A percentile compares a stretch with the other conserved stretches of the same genome.
Evolutionary conservation across 192 early-diverging fungal species (phyloP).

Genomic region (Coemansia sp.): DNA sequence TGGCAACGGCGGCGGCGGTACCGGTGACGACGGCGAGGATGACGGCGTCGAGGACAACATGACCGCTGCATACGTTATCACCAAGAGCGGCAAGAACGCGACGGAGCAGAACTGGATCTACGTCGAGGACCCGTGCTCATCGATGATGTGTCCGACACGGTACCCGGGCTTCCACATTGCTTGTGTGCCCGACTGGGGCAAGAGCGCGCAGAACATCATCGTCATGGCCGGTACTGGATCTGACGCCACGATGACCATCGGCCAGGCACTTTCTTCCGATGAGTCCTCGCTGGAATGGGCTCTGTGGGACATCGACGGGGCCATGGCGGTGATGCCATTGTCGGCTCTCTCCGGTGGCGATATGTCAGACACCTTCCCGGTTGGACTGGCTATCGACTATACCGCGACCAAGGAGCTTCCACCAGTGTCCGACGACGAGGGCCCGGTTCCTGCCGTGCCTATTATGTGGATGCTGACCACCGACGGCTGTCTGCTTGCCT

Average conservation of each 20-base stretch:
- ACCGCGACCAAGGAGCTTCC: conserved; percentile 59
- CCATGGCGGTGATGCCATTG: conserved; percentile 60
- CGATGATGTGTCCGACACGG: conserved; percentile 55
- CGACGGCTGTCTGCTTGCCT: conserved; percentile 64
- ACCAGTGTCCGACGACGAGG: conserved; percentile 58
- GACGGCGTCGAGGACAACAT: conserved; percentile 40
- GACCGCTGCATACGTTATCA: conserved; percentile 62
- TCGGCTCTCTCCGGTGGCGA: conserved; percentile 48
- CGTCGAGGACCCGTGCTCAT: conserved; percentile 60
- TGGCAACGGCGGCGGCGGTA: conserved; percentile 38
- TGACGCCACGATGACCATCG: conserved; percentile 41
- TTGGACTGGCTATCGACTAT: conserved; percentile 78
- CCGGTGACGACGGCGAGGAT: conserved; percentile 14
- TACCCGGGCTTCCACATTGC: conserved; percentile 63
- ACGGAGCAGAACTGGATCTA: conserved; percentile 52
- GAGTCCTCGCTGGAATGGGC: conserved; percentile 60
- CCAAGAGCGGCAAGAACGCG: conserved; percentile 48
- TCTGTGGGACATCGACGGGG: conserved; percentile 67
- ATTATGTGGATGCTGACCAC: conserved; percentile 72
- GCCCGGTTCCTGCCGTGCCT: conserved; percentile 60
- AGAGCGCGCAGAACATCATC: conserved; percentile 35
- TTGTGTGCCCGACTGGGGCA: conserved; percentile 59
- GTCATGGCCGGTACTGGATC: conserved; percentile 40
- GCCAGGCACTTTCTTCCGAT: conserved; percentile 22
- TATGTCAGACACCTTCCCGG: conserved; percentile 59